phyloP scores from a whole-genome alignment of 2,329 filamentous ascomycete species.

The Mollisia scopiformis region DNA sequence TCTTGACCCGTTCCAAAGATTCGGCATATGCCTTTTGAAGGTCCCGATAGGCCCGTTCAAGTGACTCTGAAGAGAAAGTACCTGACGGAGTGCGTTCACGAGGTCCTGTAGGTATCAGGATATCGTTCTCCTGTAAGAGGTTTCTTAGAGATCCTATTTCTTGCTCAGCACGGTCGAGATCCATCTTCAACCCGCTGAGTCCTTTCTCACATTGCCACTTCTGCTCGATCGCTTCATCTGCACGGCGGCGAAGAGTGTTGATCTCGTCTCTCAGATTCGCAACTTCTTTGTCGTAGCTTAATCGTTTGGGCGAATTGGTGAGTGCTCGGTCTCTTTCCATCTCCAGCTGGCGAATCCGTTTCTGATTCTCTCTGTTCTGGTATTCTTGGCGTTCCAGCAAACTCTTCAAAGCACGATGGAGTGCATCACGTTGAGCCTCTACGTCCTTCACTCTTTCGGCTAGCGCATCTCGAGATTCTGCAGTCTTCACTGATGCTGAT shows the following conservation, averaged over 20 bases:
- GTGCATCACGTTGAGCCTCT: constrained; percentile 88
- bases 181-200: constrained; percentile 87
- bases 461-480: constrained; percentile 62
- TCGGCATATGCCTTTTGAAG: constrained; percentile 72
- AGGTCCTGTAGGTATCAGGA: constrained; percentile 65
- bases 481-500: constrained; percentile 52
- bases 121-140: constrained; percentile 82
- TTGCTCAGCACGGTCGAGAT: constrained; percentile 91
- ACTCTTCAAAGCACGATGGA: constrained; percentile 84
- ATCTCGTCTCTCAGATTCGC: constrained; percentile 81
- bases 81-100: constrained; percentile 47
- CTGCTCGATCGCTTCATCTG: constrained; percentile 91
- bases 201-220: constrained; percentile 97
- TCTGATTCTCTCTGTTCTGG: constrained; percentile 82
- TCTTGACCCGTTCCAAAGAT: constrained; percentile 67
- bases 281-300: constrained; percentile 85
- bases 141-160: constrained; percentile 84
- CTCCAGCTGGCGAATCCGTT: constrained; percentile 78
- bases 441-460: constrained; percentile 87
- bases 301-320: constrained; percentile 68
- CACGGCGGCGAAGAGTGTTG: constrained; percentile 78
- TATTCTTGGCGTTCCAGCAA: constrained; percentile 84
- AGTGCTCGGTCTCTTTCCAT: constrained; percentile 76
- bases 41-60: constrained; percentile 75
- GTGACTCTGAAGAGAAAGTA: constrained; percentile 68